These are phyloP conservation scores for Wickerhamomyces canadensis DNA, from an alignment of 805 yeast species.

Conservation along the genomic window DNA sequence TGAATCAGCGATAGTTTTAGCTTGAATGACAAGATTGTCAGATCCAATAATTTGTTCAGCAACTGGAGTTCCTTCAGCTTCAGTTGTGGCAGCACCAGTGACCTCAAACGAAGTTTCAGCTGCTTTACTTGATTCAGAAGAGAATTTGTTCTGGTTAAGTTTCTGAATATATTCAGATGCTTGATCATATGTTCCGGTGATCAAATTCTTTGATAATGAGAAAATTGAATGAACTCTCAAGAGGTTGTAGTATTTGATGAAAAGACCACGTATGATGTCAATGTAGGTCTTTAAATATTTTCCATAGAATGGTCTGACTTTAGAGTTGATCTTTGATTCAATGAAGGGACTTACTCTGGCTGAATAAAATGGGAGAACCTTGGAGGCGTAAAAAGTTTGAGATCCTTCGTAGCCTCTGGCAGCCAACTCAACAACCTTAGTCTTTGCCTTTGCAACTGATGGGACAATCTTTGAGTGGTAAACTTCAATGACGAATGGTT, in stretches of 20 bases:
- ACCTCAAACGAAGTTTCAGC: conserved; percentile 1
- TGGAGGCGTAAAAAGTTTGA: conserved; percentile 3
- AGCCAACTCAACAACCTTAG: background rate
- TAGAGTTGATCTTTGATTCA: background rate
- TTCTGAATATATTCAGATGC: conserved; percentile 10
- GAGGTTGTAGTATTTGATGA: conserved; percentile 10
- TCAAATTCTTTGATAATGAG: conserved; percentile 11
- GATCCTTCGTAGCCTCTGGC: background rate
- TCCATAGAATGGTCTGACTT: conserved; percentile 3
- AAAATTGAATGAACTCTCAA: conserved; percentile 17
- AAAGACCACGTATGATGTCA: background rate
- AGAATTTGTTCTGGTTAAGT: too few species aligned
- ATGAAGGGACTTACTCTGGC: conserved; percentile 4
- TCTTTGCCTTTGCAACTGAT: background rate
- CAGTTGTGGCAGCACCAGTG: background rate
- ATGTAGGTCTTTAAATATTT: conserved; percentile 9
- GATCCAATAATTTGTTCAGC: conserved; percentile 5
- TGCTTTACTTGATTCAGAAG: too few species aligned
- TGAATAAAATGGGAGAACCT: conserved; percentile 7
- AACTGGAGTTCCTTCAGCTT: conserved; percentile 3
- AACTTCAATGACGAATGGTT: conserved; percentile 7
- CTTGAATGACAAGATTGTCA: conserved; percentile 1
- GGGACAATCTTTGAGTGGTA: conserved; percentile 6
- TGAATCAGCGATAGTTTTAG: conserved; percentile 7
- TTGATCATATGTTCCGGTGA: conserved; percentile 14